Evolutionary conservation across 163 green algal genomes (phyloP), one percentile per base, ranked within the genome.

Genomic region (Scenedesmus sp.): DNA sequence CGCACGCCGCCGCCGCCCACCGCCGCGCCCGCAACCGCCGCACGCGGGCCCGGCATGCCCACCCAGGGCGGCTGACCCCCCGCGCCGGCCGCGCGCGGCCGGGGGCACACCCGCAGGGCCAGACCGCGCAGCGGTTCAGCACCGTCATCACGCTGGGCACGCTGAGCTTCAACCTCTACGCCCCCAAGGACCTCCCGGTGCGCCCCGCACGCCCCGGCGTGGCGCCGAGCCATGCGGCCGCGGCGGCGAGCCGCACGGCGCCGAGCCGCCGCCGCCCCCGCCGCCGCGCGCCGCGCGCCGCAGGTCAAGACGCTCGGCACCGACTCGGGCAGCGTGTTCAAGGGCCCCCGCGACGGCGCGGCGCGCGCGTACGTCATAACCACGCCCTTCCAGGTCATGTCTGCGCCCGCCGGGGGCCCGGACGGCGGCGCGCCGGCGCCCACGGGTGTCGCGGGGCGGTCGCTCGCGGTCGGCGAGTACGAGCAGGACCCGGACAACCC

Each of bases 81-180:
- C n/a, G n/a, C n/a, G n/a, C n/a, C n/a, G n/a, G n/a, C n/a, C n/a
- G n/a, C 10, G 50, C 5, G 15, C 4, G 4, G 50, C 50, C 50
- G 50, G 4, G 6, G 15, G 50, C 50, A 24, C 50, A 9, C 18
- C 33, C 51, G 39, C 70, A 78, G 70, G 70, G 70, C n/a, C 70
- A 36, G 13, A 78, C 57, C 28, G 70, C 70, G 10, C 57, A 78
- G 70, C 70, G 70, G 13, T 78, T 70, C 70, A 78, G 70, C 42
- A 78, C 11, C 15, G 70, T 78, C 57, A 78, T 78, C 44, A 70
- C 42, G 6, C 57, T 78, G 57, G 70, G 70, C 18, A 9, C 62
- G 0, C 20, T 78, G 7, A 70, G 57, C 70, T 78, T 78, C 70
- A 78, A 78, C 42, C 33, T 48, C 53, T 78, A 78, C 54, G 53